Evolutionary conservation across 2,329 filamentous ascomycete species (phyloP).

Genomic region (Trichophyton rubrum): DNA sequence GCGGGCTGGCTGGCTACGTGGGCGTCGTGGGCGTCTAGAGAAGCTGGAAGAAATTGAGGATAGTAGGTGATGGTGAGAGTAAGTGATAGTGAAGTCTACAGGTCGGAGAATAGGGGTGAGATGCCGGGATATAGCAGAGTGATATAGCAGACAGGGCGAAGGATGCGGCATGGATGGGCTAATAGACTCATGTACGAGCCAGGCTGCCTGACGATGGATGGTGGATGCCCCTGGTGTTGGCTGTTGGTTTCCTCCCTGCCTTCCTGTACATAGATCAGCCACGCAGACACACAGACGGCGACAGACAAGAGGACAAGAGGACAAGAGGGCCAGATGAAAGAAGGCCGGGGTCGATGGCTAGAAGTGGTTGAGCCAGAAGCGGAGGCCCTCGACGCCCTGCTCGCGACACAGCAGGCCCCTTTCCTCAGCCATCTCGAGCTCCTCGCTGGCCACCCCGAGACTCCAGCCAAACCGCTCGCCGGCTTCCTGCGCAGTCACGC

Average conservation of each 20-base stretch:
- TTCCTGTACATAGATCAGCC: no score
- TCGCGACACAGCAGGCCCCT: constrained; percentile 77
- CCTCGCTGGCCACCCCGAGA: constrained; percentile 86
- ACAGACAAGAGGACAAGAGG: background rate
- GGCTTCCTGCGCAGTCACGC: constrained; percentile 78
- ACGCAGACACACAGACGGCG: background rate
- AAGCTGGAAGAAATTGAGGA: background rate
- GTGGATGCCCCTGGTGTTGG: no score
- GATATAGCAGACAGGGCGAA: no score
- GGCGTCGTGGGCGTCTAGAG: background rate
- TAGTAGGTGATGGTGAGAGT: background rate
- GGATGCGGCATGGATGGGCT: no score
- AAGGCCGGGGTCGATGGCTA: background rate
- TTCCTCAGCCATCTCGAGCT: constrained; percentile 95
- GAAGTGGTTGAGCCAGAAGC: constrained; percentile 75
- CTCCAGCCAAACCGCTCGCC: constrained; percentile 94
- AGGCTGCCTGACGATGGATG: no score
- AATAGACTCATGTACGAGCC: no score
- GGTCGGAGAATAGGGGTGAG: no score
- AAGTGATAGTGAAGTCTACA: background rate
- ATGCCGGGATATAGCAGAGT: no score
- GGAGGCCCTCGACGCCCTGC: constrained; percentile 77
- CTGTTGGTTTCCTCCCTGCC: no score
- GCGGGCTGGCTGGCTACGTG: no score
- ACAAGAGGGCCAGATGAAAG: background rate